Base-by-base conservation (phyloP, 805 yeast species). In the Isabelozyma pseudorhagii region DNA sequence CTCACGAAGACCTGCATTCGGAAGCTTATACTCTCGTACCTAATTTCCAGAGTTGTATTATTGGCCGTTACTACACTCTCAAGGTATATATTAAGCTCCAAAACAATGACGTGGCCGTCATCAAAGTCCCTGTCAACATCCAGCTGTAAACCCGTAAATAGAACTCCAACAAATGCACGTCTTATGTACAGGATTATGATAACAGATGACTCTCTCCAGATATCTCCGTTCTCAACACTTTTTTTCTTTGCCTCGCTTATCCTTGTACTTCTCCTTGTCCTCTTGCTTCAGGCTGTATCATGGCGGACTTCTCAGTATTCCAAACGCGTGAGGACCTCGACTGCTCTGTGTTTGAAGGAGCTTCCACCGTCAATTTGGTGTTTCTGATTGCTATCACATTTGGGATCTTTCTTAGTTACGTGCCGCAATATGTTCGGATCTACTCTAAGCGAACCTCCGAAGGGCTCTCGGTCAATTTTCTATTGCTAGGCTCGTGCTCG, bases 401-500 rank as follows among this genome's bases (percentile, higher is more conserved):
- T 1, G 96, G 91, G 3, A 87, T 89, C 8, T 79, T 83, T 34
- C 56, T 77, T 9, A 85, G 93, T 42, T 89, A 89, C 62, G 47
- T 84, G 3, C 96, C 96, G 0, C 97, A 89, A 68, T 89, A 85
- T 63, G 49, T 73, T 41, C 77, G 84, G 42, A 82, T 89, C 47
- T 64, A 80, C 46, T 56, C 62, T 15, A 76, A 90, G 45, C 66
- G 78, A 45, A 77, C 90, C 5, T 82, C 92, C 10, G 91, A 88
- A 61, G 97, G 97, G 4, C 69, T 89, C 18, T 85, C 92, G 5
- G 88, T 92, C 10, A 74, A 78, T 56, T 89, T 83, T 61, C 71
- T 89, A 31, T 67, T 89, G 11, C 74, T 90, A 40, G 94, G 94
- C 4, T 79, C 85, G 4, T 64, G 84, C 44, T 81, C 92, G 17